Conservation (phyloP, 164 flowering plant species). For the Nymphaea thermarum region DNA sequence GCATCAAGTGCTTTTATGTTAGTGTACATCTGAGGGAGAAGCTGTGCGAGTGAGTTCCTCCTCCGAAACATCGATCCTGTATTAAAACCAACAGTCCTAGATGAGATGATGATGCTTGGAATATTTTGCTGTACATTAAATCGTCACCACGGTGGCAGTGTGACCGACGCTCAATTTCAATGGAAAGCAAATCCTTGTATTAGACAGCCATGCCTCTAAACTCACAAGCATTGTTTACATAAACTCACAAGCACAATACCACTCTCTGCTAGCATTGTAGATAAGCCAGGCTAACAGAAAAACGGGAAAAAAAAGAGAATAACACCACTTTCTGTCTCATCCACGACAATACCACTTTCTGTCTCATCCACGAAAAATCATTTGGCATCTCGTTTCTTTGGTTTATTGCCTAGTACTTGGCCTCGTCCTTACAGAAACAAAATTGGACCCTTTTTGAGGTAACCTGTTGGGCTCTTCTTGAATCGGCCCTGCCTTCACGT, state of each 20-base stretch:
- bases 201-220: no score
- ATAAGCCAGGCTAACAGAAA: background rate
- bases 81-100: background rate
- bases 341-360: no score
- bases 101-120: background rate
- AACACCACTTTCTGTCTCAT: background rate
- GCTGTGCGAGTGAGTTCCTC: background rate
- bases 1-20: background rate
- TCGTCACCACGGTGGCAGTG: background rate
- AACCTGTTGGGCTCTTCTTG: background rate
- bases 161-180: no score
- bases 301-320: background rate
- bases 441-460: background rate
- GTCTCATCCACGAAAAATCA: no score
- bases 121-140: background rate
- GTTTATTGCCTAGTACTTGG: conserved; percentile 18
- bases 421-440: conserved; percentile 48
- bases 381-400: background rate
- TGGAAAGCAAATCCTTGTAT: no score
- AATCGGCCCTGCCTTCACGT: conserved; percentile 23
- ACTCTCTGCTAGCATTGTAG: no score
- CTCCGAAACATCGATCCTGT: background rate
- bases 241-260: no score
- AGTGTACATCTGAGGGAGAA: background rate
- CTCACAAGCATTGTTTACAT: no score